A percentile compares a stretch with the other conserved stretches of the same genome.
phyloP scores from a whole-genome alignment of 345 rosid genomes.

The Triadica sebifera region DNA sequence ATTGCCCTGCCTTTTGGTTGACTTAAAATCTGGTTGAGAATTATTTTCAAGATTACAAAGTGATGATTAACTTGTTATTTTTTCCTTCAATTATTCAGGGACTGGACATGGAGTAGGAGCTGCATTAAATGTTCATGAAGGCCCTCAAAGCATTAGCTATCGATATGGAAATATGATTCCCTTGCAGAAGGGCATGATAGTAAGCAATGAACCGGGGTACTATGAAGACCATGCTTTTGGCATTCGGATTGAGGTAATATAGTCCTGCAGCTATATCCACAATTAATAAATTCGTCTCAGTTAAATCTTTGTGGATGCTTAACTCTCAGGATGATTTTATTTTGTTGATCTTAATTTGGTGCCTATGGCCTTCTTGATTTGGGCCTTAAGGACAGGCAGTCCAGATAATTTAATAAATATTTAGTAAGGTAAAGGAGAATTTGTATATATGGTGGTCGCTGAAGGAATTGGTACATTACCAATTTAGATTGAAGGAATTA shows the following conservation, averaged over 20 bases:
- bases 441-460: too few relatives aligned
- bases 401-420: too few relatives aligned
- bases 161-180: conserved; percentile 82
- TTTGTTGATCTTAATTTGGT: background rate
- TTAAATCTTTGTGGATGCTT: background rate
- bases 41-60: background rate
- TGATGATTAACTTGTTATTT: conserved; percentile 5
- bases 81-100: conserved; percentile 48
- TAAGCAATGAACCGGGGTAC: conserved; percentile 97
- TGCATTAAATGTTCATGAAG: conserved; percentile 94
- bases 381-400: background rate
- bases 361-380: background rate
- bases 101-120: conserved; percentile 99
- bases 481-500: too few relatives aligned
- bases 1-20: conserved; percentile 18
- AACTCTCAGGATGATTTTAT: background rate
- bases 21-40: background rate
- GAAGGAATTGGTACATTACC: too few relatives aligned
- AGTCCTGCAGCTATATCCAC: background rate
- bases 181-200: conserved; percentile 84
- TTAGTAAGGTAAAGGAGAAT: too few relatives aligned
- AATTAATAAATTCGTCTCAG: too few relatives aligned
- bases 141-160: conserved; percentile 94
- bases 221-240: conserved; percentile 97
- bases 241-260: conserved; percentile 84